Evolutionary conservation across 148 eudicot genomes (phyloP), one percentile per base, ranked within the genome.

Genomic region (Vaccinium corymbosum): DNA sequence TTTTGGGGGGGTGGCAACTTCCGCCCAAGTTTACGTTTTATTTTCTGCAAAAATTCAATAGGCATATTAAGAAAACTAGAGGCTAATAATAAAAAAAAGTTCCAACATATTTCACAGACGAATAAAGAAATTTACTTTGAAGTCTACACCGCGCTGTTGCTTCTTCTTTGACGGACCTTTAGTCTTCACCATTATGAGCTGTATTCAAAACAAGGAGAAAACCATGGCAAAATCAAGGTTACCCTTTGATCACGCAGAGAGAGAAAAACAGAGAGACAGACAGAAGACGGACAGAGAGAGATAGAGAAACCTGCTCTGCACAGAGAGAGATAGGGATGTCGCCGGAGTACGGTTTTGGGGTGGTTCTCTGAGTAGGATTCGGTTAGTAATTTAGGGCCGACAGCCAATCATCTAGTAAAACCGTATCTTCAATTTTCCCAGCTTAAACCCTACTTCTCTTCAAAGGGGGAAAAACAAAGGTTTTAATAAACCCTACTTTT

Each of bases 1-100:
- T 96, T 96, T 82, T 92, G 90, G 1, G 99, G 90, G 6, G 98
- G 99, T 12, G 98, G 99, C 91, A 96, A 86, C 85, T 94, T 93
- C 82, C 97, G 87, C 68, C 99, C 99, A 68, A 96, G 53, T 82
- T 96, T 96, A 62, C 94, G 85, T 82, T 91, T 96, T 70, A 91
- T 90, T 93, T 96, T 96, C 99, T 96, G 89, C 82, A 86, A 64
- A 86, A 52, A 80, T 4, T 82, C 20, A 75, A 38, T 12, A 49
- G 10, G 57, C 13, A 7, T 13, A 42, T 55, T 46, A 72, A 64
- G 4, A 46, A 27, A 32, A 2, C 4, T 27, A 12, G n/a, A 8
- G 49, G 32, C 53, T 48, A 32, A 13, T 68, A 13, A 29, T 20
- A 10, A 55, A 14, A 71, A 71, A 42, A 62, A 27, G 12, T 29